phyloP scores from a whole-genome alignment of 352 stramenopile genomes.

The Globisporangium paroecandrum region DNA sequence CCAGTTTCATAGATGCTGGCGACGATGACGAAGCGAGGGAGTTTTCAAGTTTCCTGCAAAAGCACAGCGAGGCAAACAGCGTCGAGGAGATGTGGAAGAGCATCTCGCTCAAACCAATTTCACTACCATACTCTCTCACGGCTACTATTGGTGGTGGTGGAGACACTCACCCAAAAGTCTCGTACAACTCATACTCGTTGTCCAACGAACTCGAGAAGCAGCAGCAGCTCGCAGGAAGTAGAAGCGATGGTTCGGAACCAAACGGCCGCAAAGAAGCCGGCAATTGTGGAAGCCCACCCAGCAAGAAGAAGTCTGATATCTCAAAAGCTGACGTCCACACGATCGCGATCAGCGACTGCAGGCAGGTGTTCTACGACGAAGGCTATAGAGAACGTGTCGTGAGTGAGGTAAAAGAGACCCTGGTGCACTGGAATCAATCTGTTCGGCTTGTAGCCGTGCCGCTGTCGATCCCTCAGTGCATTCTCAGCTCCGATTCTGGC shows the following conservation, averaged over 20 bases:
- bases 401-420: slow-evolving; percentile 22
- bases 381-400: slow-evolving; percentile 39
- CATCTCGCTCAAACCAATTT: slow-evolving; percentile 32
- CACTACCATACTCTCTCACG: background rate
- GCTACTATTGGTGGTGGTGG: background rate
- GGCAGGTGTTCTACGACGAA: slow-evolving; percentile 53
- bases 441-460: slow-evolving; percentile 38
- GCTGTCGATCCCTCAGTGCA: background rate
- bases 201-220: slow-evolving; percentile 14
- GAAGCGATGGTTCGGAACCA: too few species aligned
- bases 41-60: slow-evolving; percentile 21
- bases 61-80: slow-evolving; percentile 15
- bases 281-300: too few species aligned
- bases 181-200: slow-evolving; percentile 47
- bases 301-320: too few species aligned
- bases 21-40: background rate
- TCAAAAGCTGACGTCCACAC: slow-evolving; percentile 13
- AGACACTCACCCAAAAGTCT: background rate
- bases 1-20: background rate
- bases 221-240: background rate
- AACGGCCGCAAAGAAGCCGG: too few species aligned
- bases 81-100: slow-evolving; percentile 69
- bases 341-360: slow-evolving; percentile 36
- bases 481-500: too few species aligned
- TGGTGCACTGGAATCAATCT: slow-evolving; percentile 14